Conservation (phyloP, 1,284 basidiomycete genomes). For the Laetiporus sulphureus region DNA sequence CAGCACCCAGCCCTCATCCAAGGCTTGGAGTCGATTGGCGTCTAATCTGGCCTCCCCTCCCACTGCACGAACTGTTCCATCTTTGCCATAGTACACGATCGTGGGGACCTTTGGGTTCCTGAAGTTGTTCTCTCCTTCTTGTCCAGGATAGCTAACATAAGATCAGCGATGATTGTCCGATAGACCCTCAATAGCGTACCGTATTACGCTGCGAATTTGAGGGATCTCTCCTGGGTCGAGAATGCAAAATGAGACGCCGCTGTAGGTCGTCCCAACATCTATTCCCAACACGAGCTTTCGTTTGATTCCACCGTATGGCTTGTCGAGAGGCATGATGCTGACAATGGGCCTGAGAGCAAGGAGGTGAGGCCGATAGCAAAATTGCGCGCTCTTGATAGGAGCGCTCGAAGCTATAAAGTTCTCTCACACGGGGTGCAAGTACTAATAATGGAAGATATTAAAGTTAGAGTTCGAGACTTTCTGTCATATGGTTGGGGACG, state of each 20-base stretch:
- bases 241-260: conserved; percentile 40
- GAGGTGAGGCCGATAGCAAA: no score
- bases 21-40: conserved; percentile 33
- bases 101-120: conserved; percentile 50
- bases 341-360: no score
- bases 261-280: conserved; percentile 48
- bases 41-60: conserved; percentile 48
- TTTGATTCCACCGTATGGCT: conserved; percentile 13
- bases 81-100: conserved; percentile 44
- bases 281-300: conserved; percentile 42
- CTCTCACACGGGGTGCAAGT: no score
- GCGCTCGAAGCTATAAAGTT: no score
- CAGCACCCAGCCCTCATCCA: conserved; percentile 39
- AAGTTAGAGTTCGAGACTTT: no score
- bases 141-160: conserved; percentile 32
- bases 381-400: no score
- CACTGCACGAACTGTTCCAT: conserved; percentile 37
- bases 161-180: not conserved
- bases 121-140: conserved; percentile 32
- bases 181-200: not conserved
- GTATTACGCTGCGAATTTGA: conserved; percentile 33
- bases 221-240: conserved; percentile 42
- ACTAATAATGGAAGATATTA: no score
- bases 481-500: no score
- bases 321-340: conserved; percentile 8